Evolutionary conservation across 768 basidiomycete species (phyloP), one percentile per base, ranked within the genome.

Genomic region (Russula compacta): DNA sequence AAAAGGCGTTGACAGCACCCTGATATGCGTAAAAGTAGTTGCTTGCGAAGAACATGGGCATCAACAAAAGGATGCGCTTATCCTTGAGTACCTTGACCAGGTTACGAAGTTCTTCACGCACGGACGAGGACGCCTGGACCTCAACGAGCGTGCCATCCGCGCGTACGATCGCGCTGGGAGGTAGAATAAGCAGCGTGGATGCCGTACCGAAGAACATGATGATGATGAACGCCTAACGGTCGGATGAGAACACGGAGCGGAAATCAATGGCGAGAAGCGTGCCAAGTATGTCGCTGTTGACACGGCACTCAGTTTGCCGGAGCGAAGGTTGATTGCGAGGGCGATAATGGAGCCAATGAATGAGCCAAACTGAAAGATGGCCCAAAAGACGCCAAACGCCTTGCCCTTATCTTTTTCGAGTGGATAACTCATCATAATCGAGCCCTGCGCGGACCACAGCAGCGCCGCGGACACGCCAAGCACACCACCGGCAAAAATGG

Each of bases 351-450:
- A 67, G 21, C 78, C 78, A 55, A 79, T 74, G 68, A 78, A 70
- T 40, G 75, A 69, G 53, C 78, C 78, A 53, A 74, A 69, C 62
- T 78, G 73, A 73, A 78, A 77, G 64, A 78, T 74, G 38, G 73
- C 75, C 82, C 82, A 82, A 71, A 83, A 83, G 52, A 83, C 63
- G 36, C 73, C 74, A 60, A 83, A 81, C 17, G 75, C 75, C 60
- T 71, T 72, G 14, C 82, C 82, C 66, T 83, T 83, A 66, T 82
- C 78, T 55, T 80, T 79, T 64, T 83, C 82, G 2, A 79, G 73
- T 4, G 82, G 81, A 60, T 82, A 81, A 7, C 76, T 72, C 79
- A 82, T 77, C 81, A 83, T 82, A 63, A 83, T 71, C 2, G 73
- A 58, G 11, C 81, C 81, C 64, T 79, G 79, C 0, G 78, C 78